Percentiles rank a stretch among this genome's conserved stretches.
These are phyloP conservation scores for Rhynchospora pubera DNA, from an alignment of 176 grass and related monocot genomes.

Conservation along the genomic window DNA sequence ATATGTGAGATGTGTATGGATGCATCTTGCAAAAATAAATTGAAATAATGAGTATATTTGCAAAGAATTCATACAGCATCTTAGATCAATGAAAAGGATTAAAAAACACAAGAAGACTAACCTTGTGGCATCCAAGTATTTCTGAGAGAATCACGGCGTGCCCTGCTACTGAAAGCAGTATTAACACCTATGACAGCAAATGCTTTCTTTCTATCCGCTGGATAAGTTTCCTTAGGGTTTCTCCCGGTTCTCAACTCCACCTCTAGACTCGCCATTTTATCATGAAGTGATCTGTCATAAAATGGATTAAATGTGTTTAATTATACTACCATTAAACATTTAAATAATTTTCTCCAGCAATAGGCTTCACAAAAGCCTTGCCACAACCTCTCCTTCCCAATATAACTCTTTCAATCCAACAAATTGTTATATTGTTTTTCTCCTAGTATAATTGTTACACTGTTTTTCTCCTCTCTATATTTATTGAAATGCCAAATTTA, in stretches of 20 bases:
- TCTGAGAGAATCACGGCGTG: slow-evolving; percentile 50
- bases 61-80: background rate
- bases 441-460: background rate
- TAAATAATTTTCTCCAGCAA: background rate
- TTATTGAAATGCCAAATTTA: background rate
- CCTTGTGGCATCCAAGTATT: slow-evolving; percentile 64
- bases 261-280: slow-evolving; percentile 54
- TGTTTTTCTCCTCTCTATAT: background rate
- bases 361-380: background rate
- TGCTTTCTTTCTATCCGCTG: slow-evolving; percentile 34
- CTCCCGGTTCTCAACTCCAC: slow-evolving; percentile 37
- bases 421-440: background rate
- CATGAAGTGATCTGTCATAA: slow-evolving; percentile 39
- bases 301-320: background rate
- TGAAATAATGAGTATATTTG: background rate
- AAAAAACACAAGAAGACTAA: slow-evolving; percentile 2
- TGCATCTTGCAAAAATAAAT: background rate
- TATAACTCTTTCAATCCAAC: background rate
- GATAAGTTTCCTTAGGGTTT: slow-evolving; percentile 29
- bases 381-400: background rate
- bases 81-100: background rate
- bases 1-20: background rate
- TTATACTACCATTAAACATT: background rate
- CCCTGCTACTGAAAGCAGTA: slow-evolving; percentile 73
- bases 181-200: slow-evolving; percentile 65